These are phyloP conservation scores for Colletotrichum lini DNA, from an alignment of 2,329 filamentous ascomycete genomes.

Conservation along the genomic window DNA sequence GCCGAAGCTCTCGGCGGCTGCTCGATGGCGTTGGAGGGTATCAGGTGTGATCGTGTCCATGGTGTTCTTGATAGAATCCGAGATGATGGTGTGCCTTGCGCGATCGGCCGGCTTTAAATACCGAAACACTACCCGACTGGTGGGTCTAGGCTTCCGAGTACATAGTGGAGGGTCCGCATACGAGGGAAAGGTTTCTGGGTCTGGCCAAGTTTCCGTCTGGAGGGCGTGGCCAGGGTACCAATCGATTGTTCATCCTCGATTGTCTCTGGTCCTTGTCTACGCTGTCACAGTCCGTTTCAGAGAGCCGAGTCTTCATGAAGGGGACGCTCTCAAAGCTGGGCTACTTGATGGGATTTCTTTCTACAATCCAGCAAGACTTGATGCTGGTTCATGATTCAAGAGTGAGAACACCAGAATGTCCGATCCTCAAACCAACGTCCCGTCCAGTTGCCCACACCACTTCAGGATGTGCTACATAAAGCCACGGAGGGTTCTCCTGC, in stretches of 20 bases:
- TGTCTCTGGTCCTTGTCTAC: too few relatives aligned
- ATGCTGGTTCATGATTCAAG: background rate
- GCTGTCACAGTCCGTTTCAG: too few relatives aligned
- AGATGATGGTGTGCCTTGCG: background rate
- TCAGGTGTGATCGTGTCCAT: background rate
- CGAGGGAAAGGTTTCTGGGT: too few relatives aligned
- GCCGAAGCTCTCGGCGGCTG: background rate
- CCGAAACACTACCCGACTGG: background rate
- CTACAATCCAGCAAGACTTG: too few relatives aligned
- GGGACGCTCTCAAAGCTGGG: too few relatives aligned
- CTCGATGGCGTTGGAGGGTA: background rate
- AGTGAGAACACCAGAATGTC: constrained; percentile 16
- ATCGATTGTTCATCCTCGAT: too few relatives aligned
- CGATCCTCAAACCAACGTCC: constrained; percentile 1
- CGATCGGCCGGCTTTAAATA: constrained; percentile 13
- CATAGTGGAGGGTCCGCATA: background rate
- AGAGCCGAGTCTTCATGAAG: too few relatives aligned
- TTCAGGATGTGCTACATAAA: constrained; percentile 23
- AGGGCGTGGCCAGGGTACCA: too few relatives aligned
- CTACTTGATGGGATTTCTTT: too few relatives aligned
- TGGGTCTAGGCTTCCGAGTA: background rate
- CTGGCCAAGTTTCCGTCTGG: too few relatives aligned
- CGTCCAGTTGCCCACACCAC: constrained; percentile 15
- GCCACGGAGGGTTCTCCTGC: constrained; percentile 26
- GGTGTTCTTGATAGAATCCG: background rate